phyloP scores from a whole-genome alignment of 306 rosid species.

The Prunus mume region DNA sequence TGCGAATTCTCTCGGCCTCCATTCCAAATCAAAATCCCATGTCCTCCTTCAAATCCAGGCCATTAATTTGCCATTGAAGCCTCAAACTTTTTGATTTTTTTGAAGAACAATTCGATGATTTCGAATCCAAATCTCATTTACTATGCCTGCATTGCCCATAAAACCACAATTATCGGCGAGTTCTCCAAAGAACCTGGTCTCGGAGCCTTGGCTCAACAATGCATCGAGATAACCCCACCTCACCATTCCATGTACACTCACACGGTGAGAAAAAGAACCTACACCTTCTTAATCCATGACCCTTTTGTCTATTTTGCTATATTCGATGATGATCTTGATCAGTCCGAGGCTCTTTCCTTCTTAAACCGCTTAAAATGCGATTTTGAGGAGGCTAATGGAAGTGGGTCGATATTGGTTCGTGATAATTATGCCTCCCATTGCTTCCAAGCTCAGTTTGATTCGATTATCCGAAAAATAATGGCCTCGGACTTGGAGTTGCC shows the following conservation, averaged over 20 bases:
- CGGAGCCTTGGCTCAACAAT: constrained; percentile 55
- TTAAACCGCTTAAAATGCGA: constrained; percentile 40
- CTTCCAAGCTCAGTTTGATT: constrained; percentile 59
- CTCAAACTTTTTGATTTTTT: background rate
- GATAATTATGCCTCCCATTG: constrained; percentile 35
- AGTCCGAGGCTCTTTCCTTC: constrained; percentile 51
- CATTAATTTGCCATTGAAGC: background rate
- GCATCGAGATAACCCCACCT: constrained; percentile 60
- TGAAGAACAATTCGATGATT: constrained; percentile 36
- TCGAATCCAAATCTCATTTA: constrained; percentile 59
- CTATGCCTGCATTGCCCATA: constrained; percentile 75
- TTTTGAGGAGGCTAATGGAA: constrained; percentile 29
- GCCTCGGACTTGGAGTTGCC: constrained; percentile 18
- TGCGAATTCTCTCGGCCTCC: constrained; percentile 9
- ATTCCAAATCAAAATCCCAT: background rate
- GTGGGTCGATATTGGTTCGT: constrained; percentile 17
- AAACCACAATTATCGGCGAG: constrained; percentile 57
- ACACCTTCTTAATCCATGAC: constrained; percentile 48
- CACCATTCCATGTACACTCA: constrained; percentile 63
- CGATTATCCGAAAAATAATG: constrained; percentile 31
- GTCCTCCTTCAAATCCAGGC: background rate
- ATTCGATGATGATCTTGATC: constrained; percentile 41
- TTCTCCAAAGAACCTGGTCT: constrained; percentile 45
- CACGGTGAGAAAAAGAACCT: constrained; percentile 52
- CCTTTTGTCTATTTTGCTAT: constrained; percentile 64